These are phyloP conservation scores for Sequoia sempervirens DNA, from an alignment of 75 land plant species.

Conservation along the genomic window DNA sequence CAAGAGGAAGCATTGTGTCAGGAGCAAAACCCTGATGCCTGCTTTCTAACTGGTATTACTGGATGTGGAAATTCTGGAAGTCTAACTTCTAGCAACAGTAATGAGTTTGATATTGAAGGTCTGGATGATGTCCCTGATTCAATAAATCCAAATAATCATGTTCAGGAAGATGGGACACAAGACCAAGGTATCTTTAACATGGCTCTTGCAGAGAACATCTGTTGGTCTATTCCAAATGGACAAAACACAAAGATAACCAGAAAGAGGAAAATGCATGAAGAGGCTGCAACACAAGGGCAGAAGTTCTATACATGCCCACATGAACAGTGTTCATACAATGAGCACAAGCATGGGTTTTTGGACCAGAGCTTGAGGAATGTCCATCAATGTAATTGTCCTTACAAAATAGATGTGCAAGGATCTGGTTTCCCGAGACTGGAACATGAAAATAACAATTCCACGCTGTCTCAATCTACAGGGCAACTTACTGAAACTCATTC, in stretches of 20 bases:
- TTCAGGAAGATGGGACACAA: slow-evolving; percentile 4
- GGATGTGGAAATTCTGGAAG: slow-evolving; percentile 21
- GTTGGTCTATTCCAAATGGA: slow-evolving; percentile 1
- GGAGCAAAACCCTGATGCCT: slow-evolving; percentile 41
- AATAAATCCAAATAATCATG: not conserved
- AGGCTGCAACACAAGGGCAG: slow-evolving; percentile 21
- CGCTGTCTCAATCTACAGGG: not conserved
- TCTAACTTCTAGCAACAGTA: slow-evolving; percentile 28
- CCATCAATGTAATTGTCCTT: slow-evolving; percentile 43
- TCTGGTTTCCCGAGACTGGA: not conserved
- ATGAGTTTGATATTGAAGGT: slow-evolving; percentile 86
- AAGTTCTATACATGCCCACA: slow-evolving; percentile 38
- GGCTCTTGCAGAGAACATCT: not conserved
- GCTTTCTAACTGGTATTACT: slow-evolving; percentile 17
- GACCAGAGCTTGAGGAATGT: slow-evolving; percentile 41
- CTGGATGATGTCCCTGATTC: slow-evolving; percentile 34
- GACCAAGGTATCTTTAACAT: not conserved
- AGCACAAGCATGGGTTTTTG: slow-evolving; percentile 32
- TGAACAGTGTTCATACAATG: slow-evolving; percentile 37
- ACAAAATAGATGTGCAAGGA: not conserved
- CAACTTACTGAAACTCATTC: not conserved
- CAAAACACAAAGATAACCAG: not conserved
- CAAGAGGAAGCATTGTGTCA: slow-evolving; percentile 63
- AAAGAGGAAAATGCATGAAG: slow-evolving; percentile 36
- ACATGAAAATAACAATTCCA: slow-evolving; percentile 6